Percentiles rank a stretch among this genome's conserved stretches.
Conservation (phyloP, 1,139 yeast species). For the Sugiyamaella pinicola region DNA sequence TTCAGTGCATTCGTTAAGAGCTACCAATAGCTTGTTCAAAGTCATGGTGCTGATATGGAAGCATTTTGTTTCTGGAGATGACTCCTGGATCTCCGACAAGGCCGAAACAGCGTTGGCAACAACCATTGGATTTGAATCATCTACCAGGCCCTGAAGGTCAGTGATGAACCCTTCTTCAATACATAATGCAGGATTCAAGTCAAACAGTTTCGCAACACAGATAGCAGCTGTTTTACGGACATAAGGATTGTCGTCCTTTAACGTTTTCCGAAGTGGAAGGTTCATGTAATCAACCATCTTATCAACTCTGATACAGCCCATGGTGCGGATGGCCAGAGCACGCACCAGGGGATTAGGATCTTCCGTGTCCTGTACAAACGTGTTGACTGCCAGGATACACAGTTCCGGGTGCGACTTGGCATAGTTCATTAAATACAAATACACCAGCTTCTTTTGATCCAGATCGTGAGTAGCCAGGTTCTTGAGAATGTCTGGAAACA, state of each 20-base stretch:
- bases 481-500: conserved; percentile 94
- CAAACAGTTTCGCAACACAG: conserved; percentile 94
- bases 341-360: conserved; percentile 96
- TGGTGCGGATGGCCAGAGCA: conserved; percentile 94
- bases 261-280: conserved; percentile 80
- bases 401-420: conserved; percentile 96
- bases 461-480: conserved; percentile 96
- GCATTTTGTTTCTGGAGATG: conserved; percentile 58
- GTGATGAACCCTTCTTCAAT: conserved; percentile 85
- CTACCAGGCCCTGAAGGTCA: conserved; percentile 66
- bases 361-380: conserved; percentile 91
- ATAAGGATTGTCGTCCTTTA: conserved; percentile 92
- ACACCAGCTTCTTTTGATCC: conserved; percentile 95
- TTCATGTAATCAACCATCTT: conserved; percentile 95
- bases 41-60: conserved; percentile 49
- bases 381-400: conserved; percentile 93
- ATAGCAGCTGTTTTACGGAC: conserved; percentile 98
- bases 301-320: conserved; percentile 97
- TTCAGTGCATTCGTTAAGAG: conserved; percentile 95
- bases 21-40: conserved; percentile 68
- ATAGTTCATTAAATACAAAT: conserved; percentile 92
- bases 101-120: conserved; percentile 87
- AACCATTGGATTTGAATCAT: conserved; percentile 95
- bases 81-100: conserved; percentile 75
- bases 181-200: conserved; percentile 77